phyloP scores from a whole-genome alignment of 768 basidiomycete genomes.

The Termitomyces sp. region DNA sequence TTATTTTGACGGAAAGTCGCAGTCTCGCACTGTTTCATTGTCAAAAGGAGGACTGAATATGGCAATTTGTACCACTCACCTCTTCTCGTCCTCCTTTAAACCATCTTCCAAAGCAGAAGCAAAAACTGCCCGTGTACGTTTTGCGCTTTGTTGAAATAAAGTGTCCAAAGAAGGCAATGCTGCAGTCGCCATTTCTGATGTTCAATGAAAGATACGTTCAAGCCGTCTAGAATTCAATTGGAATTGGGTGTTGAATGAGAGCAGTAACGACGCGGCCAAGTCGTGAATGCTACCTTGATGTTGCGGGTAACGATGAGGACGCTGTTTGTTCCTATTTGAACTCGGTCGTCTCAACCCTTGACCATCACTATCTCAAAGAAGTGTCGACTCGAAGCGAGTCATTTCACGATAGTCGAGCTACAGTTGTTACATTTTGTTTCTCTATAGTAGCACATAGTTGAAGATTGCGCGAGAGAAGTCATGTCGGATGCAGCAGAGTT shows the following conservation, averaged over 20 bases:
- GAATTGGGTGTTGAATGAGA: not conserved
- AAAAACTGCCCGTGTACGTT: constrained; percentile 71
- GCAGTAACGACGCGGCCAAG: not conserved
- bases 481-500: constrained; percentile 60
- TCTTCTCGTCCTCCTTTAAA: constrained; percentile 65
- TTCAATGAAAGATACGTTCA: not conserved
- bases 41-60: not conserved
- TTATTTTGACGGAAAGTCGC: constrained; percentile 79
- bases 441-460: constrained; percentile 34
- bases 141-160: constrained; percentile 60
- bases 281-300: not conserved
- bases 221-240: not conserved
- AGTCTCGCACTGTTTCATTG: constrained; percentile 52
- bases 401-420: constrained; percentile 17
- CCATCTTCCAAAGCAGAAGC: constrained; percentile 59
- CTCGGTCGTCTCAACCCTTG: constrained; percentile 9
- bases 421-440: constrained; percentile 17
- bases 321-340: constrained; percentile 22
- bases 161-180: constrained; percentile 66
- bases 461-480: constrained; percentile 23
- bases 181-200: constrained; percentile 35
- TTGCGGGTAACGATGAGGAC: constrained; percentile 9
- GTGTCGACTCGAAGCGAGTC: constrained; percentile 12
- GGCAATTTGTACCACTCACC: constrained; percentile 35
- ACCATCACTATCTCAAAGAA: constrained; percentile 17